These are phyloP conservation scores for Daldinia childiae DNA, from an alignment of 495 filamentous ascomycete genomes.

Conservation along the genomic window DNA sequence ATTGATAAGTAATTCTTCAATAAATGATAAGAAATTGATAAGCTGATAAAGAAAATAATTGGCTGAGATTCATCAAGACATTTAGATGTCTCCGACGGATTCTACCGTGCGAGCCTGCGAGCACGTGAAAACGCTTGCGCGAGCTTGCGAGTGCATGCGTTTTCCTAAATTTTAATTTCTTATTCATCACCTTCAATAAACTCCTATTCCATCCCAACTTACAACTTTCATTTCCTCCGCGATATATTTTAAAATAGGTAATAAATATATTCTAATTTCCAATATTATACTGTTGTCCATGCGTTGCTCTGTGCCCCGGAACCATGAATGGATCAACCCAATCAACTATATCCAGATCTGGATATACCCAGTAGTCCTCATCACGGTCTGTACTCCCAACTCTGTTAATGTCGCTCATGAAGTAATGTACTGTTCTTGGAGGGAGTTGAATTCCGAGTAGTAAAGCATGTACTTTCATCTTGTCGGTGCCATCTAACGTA, in stretches of 20 bases:
- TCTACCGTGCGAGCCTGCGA: too few species aligned
- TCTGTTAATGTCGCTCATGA: conserved; percentile 11
- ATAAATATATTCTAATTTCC: neutral
- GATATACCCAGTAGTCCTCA: conserved; percentile 27
- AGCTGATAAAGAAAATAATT: too few species aligned
- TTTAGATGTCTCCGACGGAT: too few species aligned
- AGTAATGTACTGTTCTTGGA: conserved; percentile 11
- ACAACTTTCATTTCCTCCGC: neutral
- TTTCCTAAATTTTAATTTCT: too few species aligned
- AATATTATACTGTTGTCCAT: conserved; percentile 11
- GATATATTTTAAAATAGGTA: neutral
- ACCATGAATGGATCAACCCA: conserved; percentile 34
- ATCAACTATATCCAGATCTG: conserved; percentile 33
- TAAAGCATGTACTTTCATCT: neutral
- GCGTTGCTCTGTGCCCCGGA: conserved; percentile 20
- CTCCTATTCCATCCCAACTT: too few species aligned
- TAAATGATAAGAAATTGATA: too few species aligned
- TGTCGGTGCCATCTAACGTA: too few species aligned
- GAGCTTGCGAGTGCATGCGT: too few species aligned
- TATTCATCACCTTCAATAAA: too few species aligned
- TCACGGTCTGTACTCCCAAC: neutral
- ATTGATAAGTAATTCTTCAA: too few species aligned
- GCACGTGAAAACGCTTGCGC: too few species aligned
- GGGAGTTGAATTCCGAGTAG: conserved; percentile 17
- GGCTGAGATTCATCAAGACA: too few species aligned